These are phyloP conservation scores for Rhododendron kiyosumense DNA, from an alignment of 148 eudicot genomes.

Conservation along the genomic window DNA sequence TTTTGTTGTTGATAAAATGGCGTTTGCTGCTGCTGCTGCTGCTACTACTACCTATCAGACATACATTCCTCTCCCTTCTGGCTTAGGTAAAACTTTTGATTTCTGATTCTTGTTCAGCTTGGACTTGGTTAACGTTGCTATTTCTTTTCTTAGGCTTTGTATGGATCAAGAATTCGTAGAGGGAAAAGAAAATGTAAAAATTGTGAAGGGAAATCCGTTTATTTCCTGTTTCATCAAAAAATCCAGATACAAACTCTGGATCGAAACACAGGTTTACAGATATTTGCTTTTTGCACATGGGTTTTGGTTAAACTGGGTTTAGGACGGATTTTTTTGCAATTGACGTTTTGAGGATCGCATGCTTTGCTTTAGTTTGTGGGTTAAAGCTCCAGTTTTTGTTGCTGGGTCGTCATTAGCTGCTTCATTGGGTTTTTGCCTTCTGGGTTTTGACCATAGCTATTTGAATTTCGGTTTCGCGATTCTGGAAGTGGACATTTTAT, in stretches of 20 bases:
- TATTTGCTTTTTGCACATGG: not conserved
- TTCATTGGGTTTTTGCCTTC: not conserved
- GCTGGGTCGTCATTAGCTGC: not conserved
- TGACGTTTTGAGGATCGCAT: not conserved
- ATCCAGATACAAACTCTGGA: not conserved
- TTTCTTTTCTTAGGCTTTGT: not conserved
- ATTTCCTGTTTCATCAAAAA: not conserved
- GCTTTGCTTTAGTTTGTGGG: not conserved
- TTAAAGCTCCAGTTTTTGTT: not conserved
- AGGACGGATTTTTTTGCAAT: not conserved
- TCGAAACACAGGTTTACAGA: not conserved
- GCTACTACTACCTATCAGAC: conserved; percentile 36
- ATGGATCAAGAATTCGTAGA: not conserved
- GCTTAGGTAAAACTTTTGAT: conserved; percentile 32
- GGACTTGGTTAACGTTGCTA: not conserved
- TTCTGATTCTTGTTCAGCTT: not conserved
- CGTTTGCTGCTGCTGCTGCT: conserved; percentile 32
- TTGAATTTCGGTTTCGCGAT: not conserved
- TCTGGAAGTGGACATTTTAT: not conserved
- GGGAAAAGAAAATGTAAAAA: not conserved
- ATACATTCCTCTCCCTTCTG: conserved; percentile 53
- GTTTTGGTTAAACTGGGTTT: not conserved
- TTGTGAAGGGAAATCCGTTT: not conserved
- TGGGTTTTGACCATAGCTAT: not conserved
- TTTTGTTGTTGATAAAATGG: conserved; percentile 44